Conservation (phyloP, 1,284 basidiomycete genomes). For the Phellopilus nigrolimitatus region DNA sequence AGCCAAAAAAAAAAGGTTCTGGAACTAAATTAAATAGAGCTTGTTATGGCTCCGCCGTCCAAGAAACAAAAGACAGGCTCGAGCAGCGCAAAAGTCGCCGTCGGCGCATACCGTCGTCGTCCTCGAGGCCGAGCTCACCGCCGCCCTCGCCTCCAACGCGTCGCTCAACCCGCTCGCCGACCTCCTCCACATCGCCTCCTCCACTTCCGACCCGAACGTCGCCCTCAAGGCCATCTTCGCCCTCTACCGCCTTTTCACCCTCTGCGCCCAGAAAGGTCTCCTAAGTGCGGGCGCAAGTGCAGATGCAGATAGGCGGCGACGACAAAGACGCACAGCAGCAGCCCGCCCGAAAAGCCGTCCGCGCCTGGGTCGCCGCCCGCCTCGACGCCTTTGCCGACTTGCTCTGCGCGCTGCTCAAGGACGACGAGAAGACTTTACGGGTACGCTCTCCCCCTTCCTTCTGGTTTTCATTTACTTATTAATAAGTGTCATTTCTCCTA, state of each 20-base stretch:
- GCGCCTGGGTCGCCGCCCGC: conserved; percentile 71
- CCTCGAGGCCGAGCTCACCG: conserved; percentile 49
- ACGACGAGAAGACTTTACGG: conserved; percentile 60
- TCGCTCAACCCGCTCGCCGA: conserved; percentile 81
- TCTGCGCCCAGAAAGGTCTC: conserved; percentile 56
- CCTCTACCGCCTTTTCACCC: conserved; percentile 75
- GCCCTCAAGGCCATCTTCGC: conserved; percentile 79
- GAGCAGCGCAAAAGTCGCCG: background rate
- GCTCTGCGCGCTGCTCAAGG: conserved; percentile 65
- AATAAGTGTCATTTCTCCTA: conserved; percentile 28
- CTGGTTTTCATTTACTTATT: background rate
- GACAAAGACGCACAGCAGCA: too few relatives aligned
- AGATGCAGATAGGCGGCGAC: conserved; percentile 49
- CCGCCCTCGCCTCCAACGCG: conserved; percentile 44
- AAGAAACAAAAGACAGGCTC: conserved; percentile 10
- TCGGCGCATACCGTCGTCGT: conserved; percentile 14
- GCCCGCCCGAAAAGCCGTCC: conserved; percentile 69
- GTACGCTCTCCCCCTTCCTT: conserved; percentile 34
- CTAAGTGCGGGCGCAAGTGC: conserved; percentile 40
- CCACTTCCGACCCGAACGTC: conserved; percentile 35
- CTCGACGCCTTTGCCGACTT: conserved; percentile 64
- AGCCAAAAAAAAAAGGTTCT: too few relatives aligned
- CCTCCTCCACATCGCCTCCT: conserved; percentile 55
- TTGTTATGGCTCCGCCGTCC: too few relatives aligned
- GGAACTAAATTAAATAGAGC: too few relatives aligned